Base-by-base conservation (phyloP, 352 stramenopile species). In the Phytopythium boreale region DNA sequence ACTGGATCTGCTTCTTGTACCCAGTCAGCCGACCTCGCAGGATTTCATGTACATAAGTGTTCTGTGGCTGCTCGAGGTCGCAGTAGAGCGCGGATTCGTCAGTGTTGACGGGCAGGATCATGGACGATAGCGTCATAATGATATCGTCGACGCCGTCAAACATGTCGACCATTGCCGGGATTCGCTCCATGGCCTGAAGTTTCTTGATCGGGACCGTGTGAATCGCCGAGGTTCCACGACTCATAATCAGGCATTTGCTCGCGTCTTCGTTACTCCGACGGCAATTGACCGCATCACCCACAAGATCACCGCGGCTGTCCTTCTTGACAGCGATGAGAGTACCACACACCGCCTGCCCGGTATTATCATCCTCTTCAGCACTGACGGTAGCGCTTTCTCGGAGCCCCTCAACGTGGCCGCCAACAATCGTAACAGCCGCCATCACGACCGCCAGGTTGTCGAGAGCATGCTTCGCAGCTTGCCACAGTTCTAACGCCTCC, bases 1-100 rank as follows among this genome's bases (percentile, higher is more conserved):
- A 96, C 62, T 88, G 84, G 12, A 96, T 63, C 56, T 96, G 84
- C 51, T 89, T 84, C 19, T 88, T 92, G 72, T 81, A 93, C 47
- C 82, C 81, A 14, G 79, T 82, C n/a, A 95, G 59, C 15, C 76
- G 72, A 12, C 64, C 70, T 4, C 83, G 71, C 4, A 95, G 61
- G 29, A 93, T 77, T 22, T 77, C 63, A 39, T 92, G 81, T 0
- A 93, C 79, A 0, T 72, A 64, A 9, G 69, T 87, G 58, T 93
- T 92, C 43, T 93, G 79, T 14, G 84, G 82, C 24, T 83, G 67
- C 9, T 85, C 72, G 0, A 92, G 63, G 22, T 93, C 79, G 5
- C 34, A 71, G 36, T 87, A 74, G 1, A 64, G 60, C 4, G 62
- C 41, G 37, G 56, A 63, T 14, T 75, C 68, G 15, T 87, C 77